These are phyloP conservation scores for Aspergillus pseudotamarii DNA, from an alignment of 2,329 filamentous ascomycete species.

Conservation along the genomic window DNA sequence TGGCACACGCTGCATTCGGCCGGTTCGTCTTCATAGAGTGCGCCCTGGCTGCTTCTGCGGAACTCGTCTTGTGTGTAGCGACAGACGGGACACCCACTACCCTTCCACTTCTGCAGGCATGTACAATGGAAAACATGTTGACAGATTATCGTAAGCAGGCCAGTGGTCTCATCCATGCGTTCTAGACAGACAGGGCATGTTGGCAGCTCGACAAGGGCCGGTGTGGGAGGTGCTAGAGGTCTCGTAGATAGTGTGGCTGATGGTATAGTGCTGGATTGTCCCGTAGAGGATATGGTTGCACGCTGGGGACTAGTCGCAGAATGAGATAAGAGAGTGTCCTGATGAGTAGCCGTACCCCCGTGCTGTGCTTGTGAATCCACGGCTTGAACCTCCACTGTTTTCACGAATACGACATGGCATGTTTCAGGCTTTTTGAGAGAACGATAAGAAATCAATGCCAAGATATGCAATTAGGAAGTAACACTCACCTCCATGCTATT, in stretches of 20 bases:
- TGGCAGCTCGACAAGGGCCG: conserved; percentile 84
- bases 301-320: conserved; percentile 19
- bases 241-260: conserved; percentile 58
- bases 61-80: conserved; percentile 75
- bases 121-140: conserved; percentile 98
- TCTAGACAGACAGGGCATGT: conserved; percentile 97
- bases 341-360: conserved; percentile 36
- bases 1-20: conserved; percentile 77
- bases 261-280: conserved; percentile 37
- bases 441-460: conserved; percentile 18
- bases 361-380: conserved; percentile 48
- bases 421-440: conserved; percentile 71
- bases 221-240: conserved; percentile 73
- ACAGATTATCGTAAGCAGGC: conserved; percentile 91
- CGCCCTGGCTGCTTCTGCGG: conserved; percentile 49
- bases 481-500: conserved; percentile 79
- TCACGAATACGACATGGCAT: conserved; percentile 93
- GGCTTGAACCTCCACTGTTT: conserved; percentile 81
- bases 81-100: conserved; percentile 90
- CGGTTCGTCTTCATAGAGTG: conserved; percentile 57
- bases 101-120: conserved; percentile 94
- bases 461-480: neutral
- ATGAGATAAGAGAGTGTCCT: conserved; percentile 63
- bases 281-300: conserved; percentile 30
- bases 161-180: conserved; percentile 96